Base-by-base conservation (phyloP, 805 yeast genomes). In the Lipomyces chichibuensis region DNA sequence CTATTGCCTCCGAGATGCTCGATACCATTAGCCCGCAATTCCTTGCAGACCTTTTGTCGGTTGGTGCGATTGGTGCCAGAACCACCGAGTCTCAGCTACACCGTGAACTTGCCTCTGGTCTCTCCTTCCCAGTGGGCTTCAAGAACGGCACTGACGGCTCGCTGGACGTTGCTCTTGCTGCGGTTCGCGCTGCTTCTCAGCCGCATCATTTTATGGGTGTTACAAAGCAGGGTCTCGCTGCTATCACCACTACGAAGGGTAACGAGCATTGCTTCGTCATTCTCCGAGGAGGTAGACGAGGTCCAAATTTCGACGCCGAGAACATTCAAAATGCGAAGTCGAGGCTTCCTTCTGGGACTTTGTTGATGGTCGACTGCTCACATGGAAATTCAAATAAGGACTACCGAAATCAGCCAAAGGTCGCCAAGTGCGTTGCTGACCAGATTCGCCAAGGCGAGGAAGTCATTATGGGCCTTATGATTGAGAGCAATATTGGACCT, bases 61-160 rank as follows among this genome's bases (percentile, higher is more conserved):
- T 94, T 73, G 99, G 99, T 76, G 99, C 99, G 68, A 93, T 94
- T 80, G 99, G 99, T 77, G 99, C 99, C 65, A 89, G 99, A 83
- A 94, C 99, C 66, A 94, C 99, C 59, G 99, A 94, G 82, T 94
- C 98, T 56, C 99, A 94, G 80, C 86, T 94, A 69, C 99, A 94
- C 83, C 89, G 99, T 81, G 99, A 94, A 81, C 86, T 94, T 74
- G 96, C 98, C 25, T 93, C 98, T 8, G 99, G 99, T 63, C 84
- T 95, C 69, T 91, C 97, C n/a, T 94, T 94, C 94, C 99, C 99
- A 66, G 88, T 94, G 65, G 99, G 99, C 60, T 94, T 94, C 89
- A 94, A 94, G 82, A 94, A 94, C 79, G 99, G 98, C 80, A 94
- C 99, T 54, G 99, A 94, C 78, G 99, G 99, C 77, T 84, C 95